Base-by-base conservation (phyloP, 257 asterid genomes). In the Nicotiana knightiana region DNA sequence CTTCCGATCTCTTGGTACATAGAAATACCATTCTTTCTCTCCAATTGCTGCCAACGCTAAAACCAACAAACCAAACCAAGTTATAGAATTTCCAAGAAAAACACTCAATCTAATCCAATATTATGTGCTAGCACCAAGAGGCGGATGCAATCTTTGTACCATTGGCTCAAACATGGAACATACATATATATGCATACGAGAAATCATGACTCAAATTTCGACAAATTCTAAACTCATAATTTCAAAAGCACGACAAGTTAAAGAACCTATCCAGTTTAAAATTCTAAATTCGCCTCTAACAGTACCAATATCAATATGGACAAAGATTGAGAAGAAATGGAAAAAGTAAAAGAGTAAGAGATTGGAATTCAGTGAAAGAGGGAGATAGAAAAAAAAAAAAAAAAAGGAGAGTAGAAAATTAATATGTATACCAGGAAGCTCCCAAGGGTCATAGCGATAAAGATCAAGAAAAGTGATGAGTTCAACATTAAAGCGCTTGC, bases 361-460 rank as follows among this genome's bases (percentile, higher is more conserved):
- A 43, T 43, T 43, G 51, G 51, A 8, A 43, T 43, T 43, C 11
- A 43, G 11, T 43, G 51, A 8, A 1, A 54, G 2, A 5, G 4
- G 3, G 63, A 17, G 3, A 57, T 5, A 17, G 0, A 28, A 17
- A 21, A 21, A 21, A 21, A 21, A 21, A 21, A 21, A 21, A 55
- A 12, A 65, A 18, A 26, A 37, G 15, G 2, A 61, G 32, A 37
- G 32, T 0, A 21, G 10, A 58, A 79, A 37, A 28, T 15, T 32
- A 58, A 64, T 54, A 54, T 21, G 9, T 2, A 0, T 48, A 96
- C 98, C 97, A 2, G 99, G 99, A 62, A 96, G 98, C 32, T 96
- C 99, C 99, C 99, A 96, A 58, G 99, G 99, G 89, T 96, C 99
- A 21, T 94, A 93, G 76, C 98, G 98, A 79, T 96, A 96, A 71